Base-by-base conservation (phyloP, 192 early-diverging fungal species). In the Mortierella claussenii region DNA sequence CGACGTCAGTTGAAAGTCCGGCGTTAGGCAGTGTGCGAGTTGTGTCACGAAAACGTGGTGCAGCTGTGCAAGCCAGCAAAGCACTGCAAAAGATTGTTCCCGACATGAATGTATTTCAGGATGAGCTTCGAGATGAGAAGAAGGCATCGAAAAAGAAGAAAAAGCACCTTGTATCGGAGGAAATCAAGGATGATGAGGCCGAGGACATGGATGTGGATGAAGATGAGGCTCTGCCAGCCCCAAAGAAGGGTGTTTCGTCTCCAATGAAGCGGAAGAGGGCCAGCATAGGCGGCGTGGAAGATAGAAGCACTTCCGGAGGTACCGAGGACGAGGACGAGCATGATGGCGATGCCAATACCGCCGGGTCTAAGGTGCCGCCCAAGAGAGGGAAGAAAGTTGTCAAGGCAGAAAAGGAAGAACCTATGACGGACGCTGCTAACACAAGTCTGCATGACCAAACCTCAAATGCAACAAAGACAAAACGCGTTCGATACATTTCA, bases 61-160 rank as follows among this genome's bases (percentile, higher is more conserved):
- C 73, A 24, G 73, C 73, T 5, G 9, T 76, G 15, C 58, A 66
- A 27, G 73, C 73, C 13, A 60, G 44, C 12, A 66, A 61, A 21
- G 73, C 65, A 2, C 45, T 76, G 44, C 57, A 62, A 37, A 60
- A 76, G 46, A 66, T 67, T 67, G 73, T 67, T 23, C 64, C 73
- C 0, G 73, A 76, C 36, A 76, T 76, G 73, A 76, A 76, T 36
- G 58, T 54, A 13, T 76, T 67, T 20, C 73, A 76, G 45, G 73
- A 66, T 2, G 73, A 76, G 24, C 52, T 86, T 47, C 76, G 79
- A 57, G 69, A 79, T 31, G 86, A 86, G 67, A 82, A 81, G 66
- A 65, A 57, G 28, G 59, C 69, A 4, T 44, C 42, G 6, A 62
- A 63, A 21, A 79, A 45, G 37, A 79, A 56, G 60, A 64, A 61